Evolutionary conservation across 2,329 filamentous ascomycete genomes (phyloP).

Genomic region (Penicillium frequentans): DNA sequence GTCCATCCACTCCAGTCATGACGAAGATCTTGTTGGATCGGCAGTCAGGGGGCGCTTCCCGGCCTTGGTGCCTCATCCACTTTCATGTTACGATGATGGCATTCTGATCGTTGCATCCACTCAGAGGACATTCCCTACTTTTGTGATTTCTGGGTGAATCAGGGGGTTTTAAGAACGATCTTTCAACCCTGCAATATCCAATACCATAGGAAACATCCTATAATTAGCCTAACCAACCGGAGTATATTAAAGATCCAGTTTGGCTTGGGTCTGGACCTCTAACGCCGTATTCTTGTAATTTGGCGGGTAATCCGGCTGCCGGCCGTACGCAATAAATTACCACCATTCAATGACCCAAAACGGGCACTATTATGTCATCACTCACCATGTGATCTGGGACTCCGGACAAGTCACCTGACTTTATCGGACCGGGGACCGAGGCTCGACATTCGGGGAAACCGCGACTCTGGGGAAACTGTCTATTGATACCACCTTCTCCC

Average conservation of each 20-base stretch:
- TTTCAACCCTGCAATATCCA: neutral
- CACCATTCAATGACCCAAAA: neutral
- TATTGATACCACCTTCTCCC: neutral
- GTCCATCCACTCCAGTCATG: neutral
- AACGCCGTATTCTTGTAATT: neutral
- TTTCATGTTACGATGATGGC: constrained; percentile 9
- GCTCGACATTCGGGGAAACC: neutral
- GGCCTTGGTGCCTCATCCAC: neutral
- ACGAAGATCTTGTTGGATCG: constrained; percentile 10
- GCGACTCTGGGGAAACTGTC: constrained; percentile 1
- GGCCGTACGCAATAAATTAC: neutral
- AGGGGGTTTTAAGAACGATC: neutral
- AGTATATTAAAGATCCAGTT: neutral
- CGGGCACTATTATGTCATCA: neutral
- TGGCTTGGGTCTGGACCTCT: neutral
- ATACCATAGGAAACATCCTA: neutral
- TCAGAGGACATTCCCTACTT: neutral
- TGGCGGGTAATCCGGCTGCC: neutral
- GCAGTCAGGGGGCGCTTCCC: constrained; percentile 9
- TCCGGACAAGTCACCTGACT: neutral
- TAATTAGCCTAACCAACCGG: neutral
- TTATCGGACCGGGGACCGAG: neutral
- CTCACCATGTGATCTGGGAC: neutral
- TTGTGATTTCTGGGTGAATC: neutral
- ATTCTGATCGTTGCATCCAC: constrained; percentile 16